phyloP scores from a whole-genome alignment of 768 basidiomycete species.

The Pseudohyphozyma bogoriensis region DNA sequence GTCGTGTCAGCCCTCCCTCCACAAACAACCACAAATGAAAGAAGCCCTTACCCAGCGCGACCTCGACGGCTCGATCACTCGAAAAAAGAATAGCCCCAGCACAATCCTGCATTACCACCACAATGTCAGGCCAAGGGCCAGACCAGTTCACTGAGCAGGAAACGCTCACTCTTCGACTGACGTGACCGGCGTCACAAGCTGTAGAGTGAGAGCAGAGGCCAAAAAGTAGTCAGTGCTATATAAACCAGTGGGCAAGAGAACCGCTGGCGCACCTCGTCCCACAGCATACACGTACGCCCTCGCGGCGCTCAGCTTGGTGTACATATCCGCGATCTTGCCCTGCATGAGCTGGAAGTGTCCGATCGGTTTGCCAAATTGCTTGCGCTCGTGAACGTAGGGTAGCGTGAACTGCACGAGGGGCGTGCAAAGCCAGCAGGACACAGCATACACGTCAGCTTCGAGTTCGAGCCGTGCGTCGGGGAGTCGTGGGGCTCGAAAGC shows the following conservation, averaged over 20 bases:
- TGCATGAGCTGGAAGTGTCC: constrained; percentile 95
- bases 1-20: constrained; percentile 2
- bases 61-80: constrained; percentile 82
- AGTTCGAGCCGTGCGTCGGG: background rate
- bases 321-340: constrained; percentile 48
- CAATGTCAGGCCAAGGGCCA: background rate
- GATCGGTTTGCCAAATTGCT: constrained; percentile 78
- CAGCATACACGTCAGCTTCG: too few relatives aligned
- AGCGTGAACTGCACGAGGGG: constrained; percentile 28
- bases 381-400: constrained; percentile 75
- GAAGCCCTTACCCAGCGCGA: constrained; percentile 47
- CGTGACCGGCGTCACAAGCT: constrained; percentile 34
- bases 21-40: background rate
- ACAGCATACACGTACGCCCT: constrained; percentile 89
- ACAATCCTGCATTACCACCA: constrained; percentile 56
- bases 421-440: too few relatives aligned
- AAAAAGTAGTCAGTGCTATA: background rate
- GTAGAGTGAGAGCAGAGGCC: background rate
- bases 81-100: constrained; percentile 90
- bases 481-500: background rate
- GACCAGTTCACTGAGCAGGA: background rate
- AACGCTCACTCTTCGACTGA: constrained; percentile 34
- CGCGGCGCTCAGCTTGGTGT: constrained; percentile 73
- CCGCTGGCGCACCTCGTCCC: constrained; percentile 63
- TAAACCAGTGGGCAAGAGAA: background rate